phyloP scores from a whole-genome alignment of 2,329 filamentous ascomycete species.

The Lachnellula suecica region DNA sequence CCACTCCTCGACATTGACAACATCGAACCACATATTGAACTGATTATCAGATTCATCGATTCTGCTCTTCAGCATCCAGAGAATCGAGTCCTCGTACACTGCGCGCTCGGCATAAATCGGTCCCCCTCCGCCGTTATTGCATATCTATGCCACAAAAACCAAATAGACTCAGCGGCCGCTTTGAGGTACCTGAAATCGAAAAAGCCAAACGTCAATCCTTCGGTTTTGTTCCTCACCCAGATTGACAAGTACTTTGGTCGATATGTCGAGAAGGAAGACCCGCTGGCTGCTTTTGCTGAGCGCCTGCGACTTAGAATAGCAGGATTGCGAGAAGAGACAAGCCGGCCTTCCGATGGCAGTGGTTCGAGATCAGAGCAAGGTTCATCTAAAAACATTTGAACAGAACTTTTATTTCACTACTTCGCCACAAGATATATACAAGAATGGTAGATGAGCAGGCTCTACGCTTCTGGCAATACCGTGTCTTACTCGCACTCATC shows the following conservation, averaged over 20 bases:
- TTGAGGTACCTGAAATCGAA: neutral
- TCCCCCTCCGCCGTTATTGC: constrained; percentile 6
- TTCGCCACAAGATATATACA: constrained; percentile 2
- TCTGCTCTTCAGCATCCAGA: neutral
- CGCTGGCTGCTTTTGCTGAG: too few species aligned
- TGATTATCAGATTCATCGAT: neutral
- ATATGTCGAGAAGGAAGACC: neutral
- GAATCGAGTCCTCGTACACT: constrained; percentile 7
- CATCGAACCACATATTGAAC: neutral
- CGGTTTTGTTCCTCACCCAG: neutral
- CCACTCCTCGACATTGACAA: neutral
- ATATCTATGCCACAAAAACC: constrained; percentile 3
- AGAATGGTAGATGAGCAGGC: neutral
- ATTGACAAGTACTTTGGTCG: constrained; percentile 9
- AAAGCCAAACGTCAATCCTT: constrained; percentile 2
- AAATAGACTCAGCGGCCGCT: neutral
- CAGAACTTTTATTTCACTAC: too few species aligned
- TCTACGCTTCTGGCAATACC: too few species aligned
- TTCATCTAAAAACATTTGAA: too few species aligned
- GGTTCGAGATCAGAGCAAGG: too few species aligned
- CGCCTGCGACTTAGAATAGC: too few species aligned
- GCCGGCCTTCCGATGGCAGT: too few species aligned
- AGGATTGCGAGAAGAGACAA: too few species aligned
- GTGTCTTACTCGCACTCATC: neutral
- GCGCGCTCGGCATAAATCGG: constrained; percentile 5